A percentile compares a stretch with the other conserved stretches of the same genome.
These are phyloP conservation scores for Pythium aristosporum DNA, from an alignment of 352 stramenopile species.

Conservation along the genomic window DNA sequence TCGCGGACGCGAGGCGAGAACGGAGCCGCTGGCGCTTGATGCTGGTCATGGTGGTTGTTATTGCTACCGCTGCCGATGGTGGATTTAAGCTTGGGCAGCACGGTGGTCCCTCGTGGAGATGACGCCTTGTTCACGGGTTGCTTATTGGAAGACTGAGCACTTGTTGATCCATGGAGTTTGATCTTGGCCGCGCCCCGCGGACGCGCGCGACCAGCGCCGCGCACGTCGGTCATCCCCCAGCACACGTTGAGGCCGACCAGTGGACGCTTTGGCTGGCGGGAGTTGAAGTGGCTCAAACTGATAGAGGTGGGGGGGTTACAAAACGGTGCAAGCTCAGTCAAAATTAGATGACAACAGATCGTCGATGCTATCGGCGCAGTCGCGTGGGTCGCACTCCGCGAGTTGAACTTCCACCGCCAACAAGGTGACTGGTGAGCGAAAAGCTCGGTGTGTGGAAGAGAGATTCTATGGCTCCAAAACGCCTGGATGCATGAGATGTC, in stretches of 20 bases:
- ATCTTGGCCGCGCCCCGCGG: slow-evolving; percentile 21
- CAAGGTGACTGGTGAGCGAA: slow-evolving; percentile 15
- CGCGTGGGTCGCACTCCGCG: not conserved
- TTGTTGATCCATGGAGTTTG: slow-evolving; percentile 12
- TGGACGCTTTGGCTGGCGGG: not conserved
- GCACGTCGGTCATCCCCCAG: slow-evolving; percentile 16
- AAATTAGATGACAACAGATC: slow-evolving; percentile 20
- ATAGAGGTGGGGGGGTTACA: slow-evolving; percentile 29
- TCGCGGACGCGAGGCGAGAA: slow-evolving; percentile 34
- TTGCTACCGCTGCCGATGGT: slow-evolving; percentile 3
- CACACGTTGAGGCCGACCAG: not conserved
- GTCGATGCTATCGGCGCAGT: not conserved
- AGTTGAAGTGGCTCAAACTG: not conserved
- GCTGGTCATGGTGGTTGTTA: slow-evolving; percentile 23
- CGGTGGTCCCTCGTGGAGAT: slow-evolving; percentile 1
- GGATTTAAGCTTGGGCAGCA: slow-evolving; percentile 18
- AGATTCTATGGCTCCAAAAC: slow-evolving; percentile 13
- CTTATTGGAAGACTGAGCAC: slow-evolving; percentile 2
- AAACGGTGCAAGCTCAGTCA: slow-evolving; percentile 26
- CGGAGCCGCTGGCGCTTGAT: slow-evolving; percentile 13
- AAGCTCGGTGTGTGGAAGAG: slow-evolving; percentile 26
- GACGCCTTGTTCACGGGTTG: not conserved
- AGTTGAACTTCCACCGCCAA: not conserved
- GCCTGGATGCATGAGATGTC: slow-evolving; percentile 6
- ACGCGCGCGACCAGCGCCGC: slow-evolving; percentile 7